A percentile compares a stretch with the other conserved stretches of the same genome.
Evolutionary conservation across 768 basidiomycete species (phyloP).

Genomic region (Galerina sulciceps): DNA sequence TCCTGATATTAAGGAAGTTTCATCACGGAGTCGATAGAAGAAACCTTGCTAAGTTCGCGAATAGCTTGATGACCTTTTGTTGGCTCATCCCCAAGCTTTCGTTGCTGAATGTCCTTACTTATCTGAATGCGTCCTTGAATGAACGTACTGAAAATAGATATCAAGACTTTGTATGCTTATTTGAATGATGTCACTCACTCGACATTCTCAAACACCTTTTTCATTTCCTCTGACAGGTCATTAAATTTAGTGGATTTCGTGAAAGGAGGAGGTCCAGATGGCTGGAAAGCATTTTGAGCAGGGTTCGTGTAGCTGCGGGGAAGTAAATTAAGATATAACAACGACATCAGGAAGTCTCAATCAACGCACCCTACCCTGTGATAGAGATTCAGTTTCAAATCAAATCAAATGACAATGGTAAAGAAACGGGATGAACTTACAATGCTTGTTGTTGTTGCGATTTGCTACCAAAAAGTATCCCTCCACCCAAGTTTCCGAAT

Average conservation of each 20-base stretch:
- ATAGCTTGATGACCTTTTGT: slow-evolving; percentile 74
- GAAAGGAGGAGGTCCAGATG: slow-evolving; percentile 42
- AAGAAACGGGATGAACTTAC: slow-evolving; percentile 1
- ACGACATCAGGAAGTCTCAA: background rate
- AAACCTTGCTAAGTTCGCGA: slow-evolving; percentile 68
- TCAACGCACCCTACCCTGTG: slow-evolving; percentile 22
- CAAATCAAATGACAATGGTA: background rate
- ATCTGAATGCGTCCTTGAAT: slow-evolving; percentile 84
- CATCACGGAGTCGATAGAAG: background rate
- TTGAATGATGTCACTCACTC: slow-evolving; percentile 54
- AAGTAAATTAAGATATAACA: background rate
- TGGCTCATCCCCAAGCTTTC: slow-evolving; percentile 76
- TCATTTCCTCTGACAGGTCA: slow-evolving; percentile 74
- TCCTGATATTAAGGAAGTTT: no score
- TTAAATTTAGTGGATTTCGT: slow-evolving; percentile 77
- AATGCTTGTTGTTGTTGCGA: slow-evolving; percentile 31
- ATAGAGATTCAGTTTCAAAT: background rate
- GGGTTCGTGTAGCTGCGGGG: slow-evolving; percentile 20
- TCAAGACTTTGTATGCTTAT: no score
- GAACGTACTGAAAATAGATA: slow-evolving; percentile 48
- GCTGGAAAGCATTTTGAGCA: slow-evolving; percentile 2
- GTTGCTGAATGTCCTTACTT: slow-evolving; percentile 76
- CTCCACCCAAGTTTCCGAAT: slow-evolving; percentile 23
- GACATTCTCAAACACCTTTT: slow-evolving; percentile 65
- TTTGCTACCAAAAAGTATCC: slow-evolving; percentile 34